Percentiles rank a stretch among this genome's conserved stretches.
phyloP scores from a whole-genome alignment of 805 yeast species.

The Suhomyces xylopsoci region DNA sequence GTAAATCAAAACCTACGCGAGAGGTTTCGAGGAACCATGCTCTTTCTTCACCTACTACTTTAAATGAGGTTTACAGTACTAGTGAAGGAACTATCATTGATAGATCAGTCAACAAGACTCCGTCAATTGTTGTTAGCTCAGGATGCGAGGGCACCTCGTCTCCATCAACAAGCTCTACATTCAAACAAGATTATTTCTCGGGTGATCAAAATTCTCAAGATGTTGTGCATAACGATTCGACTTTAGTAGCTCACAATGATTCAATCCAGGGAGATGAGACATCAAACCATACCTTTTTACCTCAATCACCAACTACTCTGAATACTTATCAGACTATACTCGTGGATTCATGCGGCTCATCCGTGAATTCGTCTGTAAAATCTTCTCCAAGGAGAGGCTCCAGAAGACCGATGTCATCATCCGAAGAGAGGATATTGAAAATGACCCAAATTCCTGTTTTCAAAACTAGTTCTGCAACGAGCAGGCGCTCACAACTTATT shows the following conservation, averaged over 20 bases:
- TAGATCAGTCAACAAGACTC: slow-evolving; percentile 8
- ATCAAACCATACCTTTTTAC: background rate
- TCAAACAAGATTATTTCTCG: slow-evolving; percentile 12
- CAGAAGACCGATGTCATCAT: slow-evolving; percentile 18
- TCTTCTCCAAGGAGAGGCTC: slow-evolving; percentile 9
- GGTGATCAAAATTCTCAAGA: slow-evolving; percentile 1
- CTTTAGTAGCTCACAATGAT: background rate
- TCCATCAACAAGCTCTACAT: slow-evolving; percentile 18
- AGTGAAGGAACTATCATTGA: background rate
- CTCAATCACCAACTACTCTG: background rate
- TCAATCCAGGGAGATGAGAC: background rate
- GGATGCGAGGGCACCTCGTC: slow-evolving; percentile 14
- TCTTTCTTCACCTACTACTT: background rate
- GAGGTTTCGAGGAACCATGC: slow-evolving; percentile 3
- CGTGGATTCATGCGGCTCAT: background rate
- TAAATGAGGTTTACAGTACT: background rate
- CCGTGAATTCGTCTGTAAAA: slow-evolving; percentile 1
- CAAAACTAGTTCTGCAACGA: slow-evolving; percentile 5
- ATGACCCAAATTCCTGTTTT: slow-evolving; percentile 25
- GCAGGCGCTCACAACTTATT: background rate
- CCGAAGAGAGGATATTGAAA: slow-evolving; percentile 22
- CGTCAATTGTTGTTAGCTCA: slow-evolving; percentile 18
- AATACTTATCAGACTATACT: background rate
- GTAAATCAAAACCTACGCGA: slow-evolving; percentile 5
- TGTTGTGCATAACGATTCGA: slow-evolving; percentile 3